Base-by-base conservation (phyloP, 2,329 filamentous ascomycete species). In the Microsporum audouinii region DNA sequence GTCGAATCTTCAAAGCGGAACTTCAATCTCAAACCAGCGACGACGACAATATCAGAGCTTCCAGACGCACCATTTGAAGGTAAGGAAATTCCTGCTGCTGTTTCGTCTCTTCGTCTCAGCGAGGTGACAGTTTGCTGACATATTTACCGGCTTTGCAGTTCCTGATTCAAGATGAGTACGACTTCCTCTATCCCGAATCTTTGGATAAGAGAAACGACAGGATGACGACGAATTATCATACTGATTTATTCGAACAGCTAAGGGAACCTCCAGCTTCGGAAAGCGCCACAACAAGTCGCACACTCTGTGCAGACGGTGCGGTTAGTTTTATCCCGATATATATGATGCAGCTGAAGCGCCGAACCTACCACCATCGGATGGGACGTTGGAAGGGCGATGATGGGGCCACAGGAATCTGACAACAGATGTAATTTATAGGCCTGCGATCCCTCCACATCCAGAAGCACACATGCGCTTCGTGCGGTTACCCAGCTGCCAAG, bases 401-500 rank as follows among this genome's bases (percentile, higher is more conserved):
- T 41, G 45, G 45, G 34, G 23, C 38, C 47, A 36, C 34, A 5
- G 17, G 14, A 55, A 23, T 36, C 51, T 63, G 34, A 39, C 45
- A 43, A 39, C 33, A 14, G 47, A 57, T 33, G 53, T 29, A 34
- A 49, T 12, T 55, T 60, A 49, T 73, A 95, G 91, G 92, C 81
- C 88, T 89, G 78, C 91, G 94, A 78, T 96, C 94, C 75, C 87
- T 96, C 80, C 94, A 99, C 88, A 87, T 97, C 82, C 94, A 99
- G 85, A 99, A 99, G 89, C 88, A 96, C 81, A 95, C 91, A 77
- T 99, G 94, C 84, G 79, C 92, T 72, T 85, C 84, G 75, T 99
- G 94, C 85, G 94, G 91, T 78, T 99, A 96, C 83, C 94, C 94
- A 77, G 82, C 91, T 77, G 94, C 94, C 79, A 96, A 95, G 87